Evolutionary conservation across 140 eudicot species (phyloP), one percentile per base, ranked within the genome.

Genomic region (Stevia rebaudiana): DNA sequence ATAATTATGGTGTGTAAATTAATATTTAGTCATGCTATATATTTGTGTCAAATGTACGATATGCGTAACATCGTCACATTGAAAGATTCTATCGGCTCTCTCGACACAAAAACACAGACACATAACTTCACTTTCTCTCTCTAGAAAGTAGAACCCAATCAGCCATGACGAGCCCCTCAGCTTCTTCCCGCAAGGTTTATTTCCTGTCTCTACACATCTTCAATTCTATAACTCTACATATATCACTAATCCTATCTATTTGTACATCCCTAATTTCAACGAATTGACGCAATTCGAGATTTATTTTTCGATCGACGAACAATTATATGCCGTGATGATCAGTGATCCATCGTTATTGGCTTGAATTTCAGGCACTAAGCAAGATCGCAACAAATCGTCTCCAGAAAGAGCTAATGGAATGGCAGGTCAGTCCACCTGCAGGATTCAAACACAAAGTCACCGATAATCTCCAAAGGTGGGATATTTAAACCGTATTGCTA

Each of bases 351-450:
- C 16, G 0, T 33, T 70, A 33, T 70, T 46, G 54, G 16, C n/a
- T 64, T 22, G 22, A 30, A 68, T 50, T 56, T 61, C 10, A 87
- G 95, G 70, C 71, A 3, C 49, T 88, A 74, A 88, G 94, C 83
- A 88, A 88, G 84, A 88, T 88, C 74, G 94, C 95, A 1, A 65
- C 82, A 30, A 84, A 81, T 80, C 80, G 95, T 70, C 84, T 87
- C 47, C 95, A 88, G 72, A 88, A 88, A 59, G 95, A 88, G 80
- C 69, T 88, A 7, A 63, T 77, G 76, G 95, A 87, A 57, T 88
- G 95, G 95, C 95, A 88, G 74, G 76, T 82, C 5, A 88, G 82
- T 73, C 95, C 95, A 2, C 95, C 95, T n/a, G 37, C 83, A 25
- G 95, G 95, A 35, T 84, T 88, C 50, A 82, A 84, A 40, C 95